A percentile compares a stretch with the other conserved stretches of the same genome.
Evolutionary conservation across 164 flowering plant genomes (phyloP).

Genomic region (Annona squamosa): DNA sequence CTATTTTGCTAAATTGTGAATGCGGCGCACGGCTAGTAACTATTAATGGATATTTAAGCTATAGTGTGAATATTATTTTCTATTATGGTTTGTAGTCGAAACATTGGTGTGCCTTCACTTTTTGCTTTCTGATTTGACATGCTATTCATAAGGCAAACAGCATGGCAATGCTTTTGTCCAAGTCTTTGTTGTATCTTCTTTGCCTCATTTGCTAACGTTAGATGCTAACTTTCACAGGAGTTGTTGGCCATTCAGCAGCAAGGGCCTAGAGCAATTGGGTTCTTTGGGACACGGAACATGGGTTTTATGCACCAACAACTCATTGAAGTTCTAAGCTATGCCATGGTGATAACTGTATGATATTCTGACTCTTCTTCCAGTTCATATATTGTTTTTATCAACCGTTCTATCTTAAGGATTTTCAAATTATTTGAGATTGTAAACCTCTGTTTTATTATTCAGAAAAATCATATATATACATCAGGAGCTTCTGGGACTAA

Average conservation of each 20-base stretch:
- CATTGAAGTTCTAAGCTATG: constrained; percentile 97
- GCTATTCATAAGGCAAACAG: background rate
- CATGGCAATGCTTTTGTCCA: background rate
- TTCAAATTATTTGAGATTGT: background rate
- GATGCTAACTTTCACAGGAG: constrained; percentile 41
- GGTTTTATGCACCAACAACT: constrained; percentile 97
- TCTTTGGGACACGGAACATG: constrained; percentile 97
- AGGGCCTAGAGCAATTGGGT: constrained; percentile 94
- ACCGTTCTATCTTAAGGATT: background rate
- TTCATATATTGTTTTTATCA: background rate
- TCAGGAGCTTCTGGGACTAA: constrained; percentile 99
- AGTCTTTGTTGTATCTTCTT: background rate
- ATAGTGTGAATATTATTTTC: too few species aligned
- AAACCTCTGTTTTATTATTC: constrained; percentile 13
- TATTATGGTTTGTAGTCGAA: background rate
- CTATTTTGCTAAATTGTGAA: background rate
- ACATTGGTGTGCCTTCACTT: background rate
- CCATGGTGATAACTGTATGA: constrained; percentile 93
- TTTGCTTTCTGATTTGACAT: background rate
- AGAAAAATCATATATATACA: constrained; percentile 97
- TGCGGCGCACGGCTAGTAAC: background rate
- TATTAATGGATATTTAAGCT: background rate
- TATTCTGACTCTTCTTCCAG: constrained; percentile 7
- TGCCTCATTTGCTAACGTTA: background rate
- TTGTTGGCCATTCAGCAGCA: constrained; percentile 94